These are phyloP conservation scores for Xylariaceae sp. DNA, from an alignment of 2,329 filamentous ascomycete species.

Conservation along the genomic window DNA sequence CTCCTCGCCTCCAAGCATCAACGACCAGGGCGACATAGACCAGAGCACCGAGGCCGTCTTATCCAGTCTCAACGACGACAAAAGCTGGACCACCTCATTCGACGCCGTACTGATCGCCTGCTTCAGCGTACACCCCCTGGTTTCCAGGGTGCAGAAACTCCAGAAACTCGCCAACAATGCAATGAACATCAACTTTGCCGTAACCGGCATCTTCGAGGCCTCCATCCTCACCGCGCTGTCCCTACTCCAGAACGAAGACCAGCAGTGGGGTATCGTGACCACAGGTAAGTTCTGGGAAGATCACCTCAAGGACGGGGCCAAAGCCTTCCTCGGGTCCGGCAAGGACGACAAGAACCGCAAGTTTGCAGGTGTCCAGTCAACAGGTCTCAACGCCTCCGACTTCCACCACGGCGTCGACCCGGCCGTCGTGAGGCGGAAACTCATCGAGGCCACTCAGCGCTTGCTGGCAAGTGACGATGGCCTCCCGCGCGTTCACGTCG, in stretches of 20 bases:
- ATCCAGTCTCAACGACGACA: constrained; percentile 41
- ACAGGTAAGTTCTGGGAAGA: constrained; percentile 82
- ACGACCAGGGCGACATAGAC: constrained; percentile 67
- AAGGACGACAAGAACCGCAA: constrained; percentile 38
- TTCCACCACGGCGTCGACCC: constrained; percentile 68
- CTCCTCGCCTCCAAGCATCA: constrained; percentile 69
- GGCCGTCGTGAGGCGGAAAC: constrained; percentile 61
- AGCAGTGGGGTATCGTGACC: constrained; percentile 81
- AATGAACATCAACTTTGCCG: constrained; percentile 30
- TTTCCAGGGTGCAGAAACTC: constrained; percentile 45
- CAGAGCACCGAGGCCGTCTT: constrained; percentile 60
- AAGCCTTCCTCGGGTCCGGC: constrained; percentile 56
- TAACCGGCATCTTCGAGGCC: constrained; percentile 84
- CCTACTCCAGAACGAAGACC: constrained; percentile 33
- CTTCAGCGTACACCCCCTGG: constrained; percentile 78
- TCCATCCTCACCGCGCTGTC: constrained; percentile 66
- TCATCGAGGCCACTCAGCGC: constrained; percentile 67
- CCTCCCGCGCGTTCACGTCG: constrained; percentile 52
- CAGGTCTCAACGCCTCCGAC: constrained; percentile 75
- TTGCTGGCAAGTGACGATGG: constrained; percentile 53
- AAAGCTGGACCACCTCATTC: constrained; percentile 37
- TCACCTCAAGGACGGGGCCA: constrained; percentile 66
- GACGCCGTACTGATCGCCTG: constrained; percentile 85
- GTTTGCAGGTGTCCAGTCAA: constrained; percentile 81
- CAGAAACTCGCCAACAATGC: constrained; percentile 29